These are phyloP conservation scores for Starmerella apicola DNA, from an alignment of 805 yeast genomes.

Conservation along the genomic window DNA sequence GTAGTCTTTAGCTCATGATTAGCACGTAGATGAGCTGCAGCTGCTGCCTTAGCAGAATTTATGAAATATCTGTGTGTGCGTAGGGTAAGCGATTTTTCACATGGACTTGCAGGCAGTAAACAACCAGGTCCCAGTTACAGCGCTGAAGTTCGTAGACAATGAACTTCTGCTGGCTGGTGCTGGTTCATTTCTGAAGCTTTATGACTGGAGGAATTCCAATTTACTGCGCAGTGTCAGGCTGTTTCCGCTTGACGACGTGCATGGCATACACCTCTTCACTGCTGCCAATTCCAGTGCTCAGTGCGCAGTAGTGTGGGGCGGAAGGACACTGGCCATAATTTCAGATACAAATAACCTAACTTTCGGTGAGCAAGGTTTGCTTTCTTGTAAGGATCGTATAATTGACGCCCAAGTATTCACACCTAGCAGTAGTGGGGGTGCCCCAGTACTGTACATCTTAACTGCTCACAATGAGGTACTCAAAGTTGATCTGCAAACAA, in stretches of 20 bases:
- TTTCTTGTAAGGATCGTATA: constrained; percentile 66
- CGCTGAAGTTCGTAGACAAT: constrained; percentile 35
- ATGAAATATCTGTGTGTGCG: too few species aligned
- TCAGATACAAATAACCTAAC: constrained; percentile 27
- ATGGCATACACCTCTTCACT: constrained; percentile 55
- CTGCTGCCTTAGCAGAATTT: too few species aligned
- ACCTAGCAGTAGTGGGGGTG: constrained; percentile 38
- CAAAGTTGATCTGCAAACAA: constrained; percentile 25
- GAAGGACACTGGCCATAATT: constrained; percentile 34
- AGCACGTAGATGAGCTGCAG: too few species aligned
- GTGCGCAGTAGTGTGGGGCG: constrained; percentile 9
- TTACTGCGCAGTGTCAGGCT: constrained; percentile 34
- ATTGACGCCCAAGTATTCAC: constrained; percentile 32
- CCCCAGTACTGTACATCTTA: constrained; percentile 40
- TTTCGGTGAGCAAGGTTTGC: constrained; percentile 21
- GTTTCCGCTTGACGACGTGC: constrained; percentile 67
- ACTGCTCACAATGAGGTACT: constrained; percentile 71
- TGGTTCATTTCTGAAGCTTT: constrained; percentile 55
- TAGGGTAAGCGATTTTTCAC: too few species aligned
- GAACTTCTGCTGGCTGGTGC: constrained; percentile 46
- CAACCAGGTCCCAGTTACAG: constrained; percentile 49
- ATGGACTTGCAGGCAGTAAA: constrained; percentile 5
- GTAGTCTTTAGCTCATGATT: too few species aligned
- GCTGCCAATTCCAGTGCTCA: constrained; percentile 17
- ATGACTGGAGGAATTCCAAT: constrained; percentile 33